phyloP scores from a whole-genome alignment of 148 eudicot species.

The Chenopodium quinoa region DNA sequence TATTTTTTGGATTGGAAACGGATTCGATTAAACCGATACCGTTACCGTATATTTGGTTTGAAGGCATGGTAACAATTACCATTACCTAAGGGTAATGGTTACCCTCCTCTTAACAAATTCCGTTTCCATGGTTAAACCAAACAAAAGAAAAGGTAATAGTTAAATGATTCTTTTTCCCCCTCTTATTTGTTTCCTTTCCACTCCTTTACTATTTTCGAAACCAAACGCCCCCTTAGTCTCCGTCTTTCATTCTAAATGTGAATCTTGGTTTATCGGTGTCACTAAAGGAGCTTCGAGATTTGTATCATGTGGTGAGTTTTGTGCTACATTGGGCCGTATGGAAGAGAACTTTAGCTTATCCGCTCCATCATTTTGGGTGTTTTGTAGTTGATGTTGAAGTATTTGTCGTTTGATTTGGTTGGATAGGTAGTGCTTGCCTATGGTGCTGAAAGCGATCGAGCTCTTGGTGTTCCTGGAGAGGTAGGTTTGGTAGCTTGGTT shows the following conservation, averaged over 20 bases:
- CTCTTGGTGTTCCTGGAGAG: slow-evolving; percentile 87
- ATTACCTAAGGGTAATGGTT: no score
- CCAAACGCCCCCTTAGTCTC: no score
- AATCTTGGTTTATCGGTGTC: slow-evolving; percentile 77
- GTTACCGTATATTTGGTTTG: no score
- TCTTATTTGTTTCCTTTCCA: slow-evolving; percentile 39
- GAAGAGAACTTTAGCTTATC: background rate
- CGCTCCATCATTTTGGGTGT: background rate
- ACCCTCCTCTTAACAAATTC: no score
- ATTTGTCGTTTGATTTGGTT: slow-evolving; percentile 18
- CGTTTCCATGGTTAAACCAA: no score
- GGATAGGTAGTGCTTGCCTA: slow-evolving; percentile 92
- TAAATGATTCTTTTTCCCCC: background rate
- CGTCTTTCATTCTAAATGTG: slow-evolving; percentile 45
- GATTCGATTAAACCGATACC: no score
- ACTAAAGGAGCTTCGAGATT: slow-evolving; percentile 74
- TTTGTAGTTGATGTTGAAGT: background rate
- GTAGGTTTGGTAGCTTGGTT: slow-evolving; percentile 30
- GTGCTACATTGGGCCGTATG: background rate
- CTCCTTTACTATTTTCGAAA: no score
- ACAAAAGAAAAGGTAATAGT: no score
- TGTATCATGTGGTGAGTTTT: slow-evolving; percentile 82
- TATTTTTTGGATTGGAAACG: background rate
- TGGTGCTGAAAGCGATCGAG: slow-evolving; percentile 96
- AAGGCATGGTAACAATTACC: no score